Percentiles rank a stretch among this genome's conserved stretches.
These are phyloP conservation scores for Megacollybia marginata DNA, from an alignment of 768 basidiomycete genomes.

Conservation along the genomic window DNA sequence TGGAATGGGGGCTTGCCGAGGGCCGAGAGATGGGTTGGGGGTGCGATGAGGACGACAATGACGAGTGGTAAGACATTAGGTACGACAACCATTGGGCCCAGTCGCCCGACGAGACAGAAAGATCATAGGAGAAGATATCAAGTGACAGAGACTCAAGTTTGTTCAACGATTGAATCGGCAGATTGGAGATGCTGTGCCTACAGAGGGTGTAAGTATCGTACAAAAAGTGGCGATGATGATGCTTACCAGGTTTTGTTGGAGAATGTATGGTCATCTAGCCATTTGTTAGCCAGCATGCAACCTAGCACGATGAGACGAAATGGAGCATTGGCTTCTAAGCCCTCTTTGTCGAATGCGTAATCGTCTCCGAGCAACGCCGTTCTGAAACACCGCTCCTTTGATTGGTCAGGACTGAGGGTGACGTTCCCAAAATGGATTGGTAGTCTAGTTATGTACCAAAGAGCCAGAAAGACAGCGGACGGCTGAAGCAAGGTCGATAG, in stretches of 20 bases:
- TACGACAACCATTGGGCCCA: conserved; percentile 73
- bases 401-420: conserved; percentile 40
- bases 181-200: conserved; percentile 77
- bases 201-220: conserved; percentile 3
- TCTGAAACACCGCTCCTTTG: conserved; percentile 59
- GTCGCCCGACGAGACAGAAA: conserved; percentile 54
- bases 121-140: conserved; percentile 62
- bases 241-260: conserved; percentile 84
- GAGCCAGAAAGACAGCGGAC: conserved; percentile 66
- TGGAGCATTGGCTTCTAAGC: conserved; percentile 50
- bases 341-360: conserved; percentile 35
- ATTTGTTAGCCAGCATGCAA: conserved; percentile 84
- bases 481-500: conserved; percentile 78
- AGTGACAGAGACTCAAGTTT: conserved; percentile 63
- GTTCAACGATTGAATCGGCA: conserved; percentile 66
- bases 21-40: conserved; percentile 78
- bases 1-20: conserved; percentile 60
- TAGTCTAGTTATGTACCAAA: conserved; percentile 78
- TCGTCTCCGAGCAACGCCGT: conserved; percentile 51
- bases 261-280: conserved; percentile 85
- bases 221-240: not conserved
- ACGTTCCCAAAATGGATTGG: conserved; percentile 60
- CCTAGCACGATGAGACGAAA: conserved; percentile 74
- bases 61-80: conserved; percentile 56
- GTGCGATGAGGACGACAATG: conserved; percentile 48